A percentile compares a stretch with the other conserved stretches of the same genome.
These are phyloP conservation scores for Physaria fendleri DNA, from an alignment of 345 rosid species.

Conservation along the genomic window DNA sequence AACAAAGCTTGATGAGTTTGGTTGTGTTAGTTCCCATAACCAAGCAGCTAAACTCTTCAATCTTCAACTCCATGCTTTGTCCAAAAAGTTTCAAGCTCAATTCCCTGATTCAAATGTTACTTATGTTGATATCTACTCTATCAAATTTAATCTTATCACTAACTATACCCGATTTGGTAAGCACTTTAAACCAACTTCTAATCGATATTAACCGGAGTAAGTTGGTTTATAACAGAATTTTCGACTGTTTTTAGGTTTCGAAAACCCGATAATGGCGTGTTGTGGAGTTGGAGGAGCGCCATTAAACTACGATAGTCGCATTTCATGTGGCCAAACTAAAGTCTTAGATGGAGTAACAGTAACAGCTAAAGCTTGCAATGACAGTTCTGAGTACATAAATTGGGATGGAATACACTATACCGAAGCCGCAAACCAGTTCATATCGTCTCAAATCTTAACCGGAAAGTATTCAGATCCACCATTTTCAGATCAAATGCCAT, in stretches of 20 bases:
- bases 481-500: slow-evolving; percentile 79
- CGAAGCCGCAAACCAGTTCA: slow-evolving; percentile 75
- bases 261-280: slow-evolving; percentile 88
- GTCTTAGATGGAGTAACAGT: slow-evolving; percentile 56
- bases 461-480: slow-evolving; percentile 86
- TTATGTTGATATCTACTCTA: slow-evolving; percentile 68
- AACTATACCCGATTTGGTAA: slow-evolving; percentile 73
- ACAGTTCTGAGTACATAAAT: slow-evolving; percentile 71
- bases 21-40: slow-evolving; percentile 73
- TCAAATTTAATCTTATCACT: slow-evolving; percentile 63
- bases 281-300: slow-evolving; percentile 91
- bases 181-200: not conserved
- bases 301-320: slow-evolving; percentile 60
- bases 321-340: slow-evolving; percentile 80
- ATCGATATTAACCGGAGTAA: not conserved
- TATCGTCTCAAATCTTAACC: slow-evolving; percentile 71
- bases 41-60: slow-evolving; percentile 85
- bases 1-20: slow-evolving; percentile 74
- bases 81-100: slow-evolving; percentile 59
- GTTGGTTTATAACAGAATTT: slow-evolving; percentile 1
- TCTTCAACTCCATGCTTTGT: slow-evolving; percentile 77
- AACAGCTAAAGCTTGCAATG: slow-evolving; percentile 64
- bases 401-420: slow-evolving; percentile 98
- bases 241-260: slow-evolving; percentile 55
- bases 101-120: slow-evolving; percentile 58